Conservation (phyloP, 805 yeast species). For the Yarrowia sp. region DNA sequence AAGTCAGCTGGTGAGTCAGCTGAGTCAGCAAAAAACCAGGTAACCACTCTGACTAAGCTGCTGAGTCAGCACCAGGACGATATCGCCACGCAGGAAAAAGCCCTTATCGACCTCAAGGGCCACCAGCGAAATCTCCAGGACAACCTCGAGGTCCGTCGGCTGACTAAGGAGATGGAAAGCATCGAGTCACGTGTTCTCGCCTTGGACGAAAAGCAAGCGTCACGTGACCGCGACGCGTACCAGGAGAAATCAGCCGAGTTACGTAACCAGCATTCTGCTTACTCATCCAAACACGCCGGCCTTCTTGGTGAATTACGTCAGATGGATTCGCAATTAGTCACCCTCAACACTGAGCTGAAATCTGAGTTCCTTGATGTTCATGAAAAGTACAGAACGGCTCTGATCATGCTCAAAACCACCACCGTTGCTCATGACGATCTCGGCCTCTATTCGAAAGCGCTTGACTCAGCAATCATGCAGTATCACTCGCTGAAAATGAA, state of each 20-base stretch:
- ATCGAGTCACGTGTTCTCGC: slow-evolving; percentile 45
- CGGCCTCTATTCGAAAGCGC: slow-evolving; percentile 73
- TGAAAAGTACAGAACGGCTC: slow-evolving; percentile 60
- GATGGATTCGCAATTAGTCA: slow-evolving; percentile 64
- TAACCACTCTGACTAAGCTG: background rate
- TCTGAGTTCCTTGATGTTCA: slow-evolving; percentile 73
- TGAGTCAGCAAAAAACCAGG: background rate
- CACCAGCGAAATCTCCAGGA: slow-evolving; percentile 63
- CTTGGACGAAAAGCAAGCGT: slow-evolving; percentile 58
- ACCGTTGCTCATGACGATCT: slow-evolving; percentile 76
- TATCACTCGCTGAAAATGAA: slow-evolving; percentile 89
- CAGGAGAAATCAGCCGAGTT: slow-evolving; percentile 56
- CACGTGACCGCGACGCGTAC: slow-evolving; percentile 57
- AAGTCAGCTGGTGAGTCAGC: background rate
- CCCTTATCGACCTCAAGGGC: slow-evolving; percentile 54
- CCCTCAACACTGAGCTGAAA: slow-evolving; percentile 56
- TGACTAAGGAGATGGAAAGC: slow-evolving; percentile 43
- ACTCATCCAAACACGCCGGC: slow-evolving; percentile 68
- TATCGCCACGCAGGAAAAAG: slow-evolving; percentile 43
- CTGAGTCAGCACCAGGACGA: background rate
- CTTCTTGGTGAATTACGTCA: slow-evolving; percentile 85
- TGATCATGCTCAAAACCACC: slow-evolving; percentile 74
- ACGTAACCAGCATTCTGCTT: slow-evolving; percentile 48
- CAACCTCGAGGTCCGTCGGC: slow-evolving; percentile 56
- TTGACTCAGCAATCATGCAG: slow-evolving; percentile 91